These are phyloP conservation scores for Astrothelium macrocarpum DNA, from an alignment of 495 filamentous ascomycete genomes.

Conservation along the genomic window DNA sequence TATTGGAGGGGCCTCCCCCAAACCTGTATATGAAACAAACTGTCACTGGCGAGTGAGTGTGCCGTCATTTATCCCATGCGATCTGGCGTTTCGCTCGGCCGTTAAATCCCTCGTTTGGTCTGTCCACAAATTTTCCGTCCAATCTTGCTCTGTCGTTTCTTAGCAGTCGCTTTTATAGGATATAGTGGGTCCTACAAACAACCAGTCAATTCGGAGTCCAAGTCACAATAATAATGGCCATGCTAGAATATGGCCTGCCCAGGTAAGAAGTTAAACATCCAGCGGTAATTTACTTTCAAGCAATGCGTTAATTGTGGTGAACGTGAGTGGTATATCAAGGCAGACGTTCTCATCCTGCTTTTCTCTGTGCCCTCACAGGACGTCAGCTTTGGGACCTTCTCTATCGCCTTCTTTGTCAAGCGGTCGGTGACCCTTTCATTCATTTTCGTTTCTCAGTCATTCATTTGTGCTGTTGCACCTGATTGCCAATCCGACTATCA, in stretches of 20 bases:
- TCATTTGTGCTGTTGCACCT: conserved; percentile 5
- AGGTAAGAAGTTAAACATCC: not conserved
- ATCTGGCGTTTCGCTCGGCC: conserved; percentile 1
- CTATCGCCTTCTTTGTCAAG: not conserved
- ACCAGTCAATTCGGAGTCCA: not conserved
- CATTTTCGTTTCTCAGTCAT: conserved; percentile 4
- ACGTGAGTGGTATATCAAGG: not conserved
- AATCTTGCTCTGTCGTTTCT: not conserved
- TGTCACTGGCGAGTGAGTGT: not conserved
- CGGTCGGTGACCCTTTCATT: not conserved
- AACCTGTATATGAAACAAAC: conserved; percentile 5
- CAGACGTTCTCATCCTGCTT: too few relatives aligned
- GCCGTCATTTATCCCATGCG: not conserved
- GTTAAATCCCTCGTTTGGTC: not conserved
- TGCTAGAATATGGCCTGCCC: not conserved
- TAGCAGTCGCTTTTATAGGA: not conserved
- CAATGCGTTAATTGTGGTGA: not conserved
- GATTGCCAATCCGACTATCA: not conserved
- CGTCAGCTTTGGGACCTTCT: not conserved
- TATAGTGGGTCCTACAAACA: not conserved
- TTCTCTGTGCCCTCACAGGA: not conserved
- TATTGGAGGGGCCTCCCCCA: not conserved
- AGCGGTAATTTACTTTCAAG: not conserved
- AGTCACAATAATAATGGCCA: not conserved
- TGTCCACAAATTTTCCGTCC: not conserved